Conservation (phyloP, 176 grass and related monocot species). For the Eleusine coracana region DNA sequence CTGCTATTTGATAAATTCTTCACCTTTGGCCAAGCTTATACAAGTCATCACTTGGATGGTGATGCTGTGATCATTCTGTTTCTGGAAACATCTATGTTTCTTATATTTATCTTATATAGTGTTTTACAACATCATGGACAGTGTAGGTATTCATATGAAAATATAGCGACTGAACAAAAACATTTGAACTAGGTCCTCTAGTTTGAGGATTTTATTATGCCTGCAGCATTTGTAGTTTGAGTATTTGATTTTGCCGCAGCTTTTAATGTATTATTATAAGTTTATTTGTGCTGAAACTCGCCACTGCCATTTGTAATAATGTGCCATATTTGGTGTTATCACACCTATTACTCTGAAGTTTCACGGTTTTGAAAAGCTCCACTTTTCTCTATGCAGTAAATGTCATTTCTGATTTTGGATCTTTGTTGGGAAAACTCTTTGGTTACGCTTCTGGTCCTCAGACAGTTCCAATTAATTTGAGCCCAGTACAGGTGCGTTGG, state of each 20-base stretch:
- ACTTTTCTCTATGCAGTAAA: constrained; percentile 50
- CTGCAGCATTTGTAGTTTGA: not conserved
- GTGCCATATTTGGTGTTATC: not conserved
- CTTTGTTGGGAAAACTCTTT: constrained; percentile 52
- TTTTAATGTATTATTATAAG: no score
- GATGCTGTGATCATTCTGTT: not conserved
- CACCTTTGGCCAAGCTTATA: constrained; percentile 8
- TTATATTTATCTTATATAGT: not conserved
- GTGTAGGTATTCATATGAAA: not conserved
- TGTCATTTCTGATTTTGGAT: constrained; percentile 51
- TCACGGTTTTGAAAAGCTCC: constrained; percentile 13
- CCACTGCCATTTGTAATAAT: not conserved
- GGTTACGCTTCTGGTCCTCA: constrained; percentile 35
- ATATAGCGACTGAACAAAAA: not conserved
- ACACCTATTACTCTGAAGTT: not conserved
- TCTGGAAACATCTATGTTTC: not conserved
- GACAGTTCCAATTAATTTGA: constrained; percentile 45
- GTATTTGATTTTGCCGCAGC: no score
- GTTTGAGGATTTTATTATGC: not conserved
- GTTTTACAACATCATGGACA: not conserved
- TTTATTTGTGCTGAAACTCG: no score
- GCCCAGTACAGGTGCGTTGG: constrained; percentile 56
- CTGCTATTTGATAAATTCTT: not conserved
- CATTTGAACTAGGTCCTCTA: not conserved
- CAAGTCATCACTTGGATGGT: not conserved